Percentiles rank a stretch among this genome's conserved stretches.
Evolutionary conservation across 352 stramenopile genomes (phyloP).

Genomic region (Saprolegnia parasitica): DNA sequence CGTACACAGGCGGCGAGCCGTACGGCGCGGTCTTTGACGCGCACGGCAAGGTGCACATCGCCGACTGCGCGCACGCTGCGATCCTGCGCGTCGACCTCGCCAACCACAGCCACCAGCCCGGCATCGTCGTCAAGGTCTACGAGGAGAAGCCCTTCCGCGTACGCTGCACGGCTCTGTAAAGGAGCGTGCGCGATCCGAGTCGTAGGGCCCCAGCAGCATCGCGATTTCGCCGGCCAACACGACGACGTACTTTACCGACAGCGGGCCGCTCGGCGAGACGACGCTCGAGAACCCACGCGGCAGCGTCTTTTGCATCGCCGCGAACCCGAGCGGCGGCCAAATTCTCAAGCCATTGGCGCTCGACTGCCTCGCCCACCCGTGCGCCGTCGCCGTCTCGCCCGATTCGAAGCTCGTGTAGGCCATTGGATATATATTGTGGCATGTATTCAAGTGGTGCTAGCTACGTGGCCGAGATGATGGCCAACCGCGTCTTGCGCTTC

Average conservation of each 20-base stretch:
- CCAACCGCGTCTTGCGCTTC: slow-evolving; percentile 73
- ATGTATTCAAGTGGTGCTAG: slow-evolving; percentile 31
- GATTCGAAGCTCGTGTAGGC: slow-evolving; percentile 45
- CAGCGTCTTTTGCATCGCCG: slow-evolving; percentile 70
- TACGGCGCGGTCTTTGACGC: slow-evolving; percentile 61
- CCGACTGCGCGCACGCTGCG: slow-evolving; percentile 65
- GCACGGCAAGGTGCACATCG: slow-evolving; percentile 53
- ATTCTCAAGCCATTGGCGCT: slow-evolving; percentile 64
- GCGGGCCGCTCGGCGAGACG: slow-evolving; percentile 75
- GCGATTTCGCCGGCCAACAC: slow-evolving; percentile 45
- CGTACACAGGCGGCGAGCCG: slow-evolving; percentile 65
- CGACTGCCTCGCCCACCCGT: slow-evolving; percentile 79
- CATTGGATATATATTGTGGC: neutral
- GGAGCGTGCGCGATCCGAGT: no score
- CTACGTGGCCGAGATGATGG: slow-evolving; percentile 63
- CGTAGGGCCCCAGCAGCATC: slow-evolving; percentile 53
- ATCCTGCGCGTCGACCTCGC: slow-evolving; percentile 62
- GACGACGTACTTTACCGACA: slow-evolving; percentile 80
- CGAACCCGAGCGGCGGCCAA: slow-evolving; percentile 60
- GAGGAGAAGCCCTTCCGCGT: slow-evolving; percentile 67
- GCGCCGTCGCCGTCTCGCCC: slow-evolving; percentile 44
- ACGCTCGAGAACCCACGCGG: slow-evolving; percentile 72
- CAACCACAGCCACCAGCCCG: slow-evolving; percentile 39
- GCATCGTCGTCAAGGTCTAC: slow-evolving; percentile 77
- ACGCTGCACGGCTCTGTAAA: neutral